Evolutionary conservation across 1,284 basidiomycete genomes (phyloP).

Genomic region (Cutaneotrichosporon spelunceum): DNA sequence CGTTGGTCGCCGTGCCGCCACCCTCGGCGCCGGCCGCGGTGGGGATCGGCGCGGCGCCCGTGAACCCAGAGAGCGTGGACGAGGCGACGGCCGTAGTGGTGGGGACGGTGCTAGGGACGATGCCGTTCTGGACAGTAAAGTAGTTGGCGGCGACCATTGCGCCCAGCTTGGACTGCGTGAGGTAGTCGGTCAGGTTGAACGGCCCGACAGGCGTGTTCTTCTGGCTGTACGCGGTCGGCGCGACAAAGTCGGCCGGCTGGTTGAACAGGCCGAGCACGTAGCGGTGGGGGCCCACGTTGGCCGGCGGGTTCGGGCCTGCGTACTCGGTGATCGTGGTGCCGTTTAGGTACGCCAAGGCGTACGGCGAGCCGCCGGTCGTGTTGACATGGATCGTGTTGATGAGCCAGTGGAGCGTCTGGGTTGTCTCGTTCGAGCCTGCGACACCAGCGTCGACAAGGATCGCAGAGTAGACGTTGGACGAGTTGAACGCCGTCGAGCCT

Average conservation of each 20-base stretch:
- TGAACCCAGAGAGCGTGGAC: constrained; percentile 19
- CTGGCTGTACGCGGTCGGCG: constrained; percentile 60
- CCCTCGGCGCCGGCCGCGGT: constrained; percentile 26
- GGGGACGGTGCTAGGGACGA: constrained; percentile 53
- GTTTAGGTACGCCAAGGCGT: constrained; percentile 21
- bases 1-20: constrained; percentile 17
- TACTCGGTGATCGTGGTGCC: constrained; percentile 58
- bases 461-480: constrained; percentile 57
- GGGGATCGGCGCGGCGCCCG: constrained; percentile 47
- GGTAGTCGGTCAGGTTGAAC: constrained; percentile 54
- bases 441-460: constrained; percentile 66
- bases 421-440: constrained; percentile 55
- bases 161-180: constrained; percentile 45
- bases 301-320: constrained; percentile 66
- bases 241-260: constrained; percentile 55
- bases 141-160: constrained; percentile 58
- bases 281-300: constrained; percentile 68
- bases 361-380: constrained; percentile 54
- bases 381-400: constrained; percentile 62
- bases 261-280: constrained; percentile 39
- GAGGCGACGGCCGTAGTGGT: constrained; percentile 11
- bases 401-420: constrained; percentile 70
- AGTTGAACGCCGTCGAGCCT: constrained; percentile 2
- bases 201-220: constrained; percentile 59
- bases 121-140: constrained; percentile 67